These are phyloP conservation scores for Sequoiadendron giganteum DNA, from an alignment of 75 land plant genomes.

Conservation along the genomic window DNA sequence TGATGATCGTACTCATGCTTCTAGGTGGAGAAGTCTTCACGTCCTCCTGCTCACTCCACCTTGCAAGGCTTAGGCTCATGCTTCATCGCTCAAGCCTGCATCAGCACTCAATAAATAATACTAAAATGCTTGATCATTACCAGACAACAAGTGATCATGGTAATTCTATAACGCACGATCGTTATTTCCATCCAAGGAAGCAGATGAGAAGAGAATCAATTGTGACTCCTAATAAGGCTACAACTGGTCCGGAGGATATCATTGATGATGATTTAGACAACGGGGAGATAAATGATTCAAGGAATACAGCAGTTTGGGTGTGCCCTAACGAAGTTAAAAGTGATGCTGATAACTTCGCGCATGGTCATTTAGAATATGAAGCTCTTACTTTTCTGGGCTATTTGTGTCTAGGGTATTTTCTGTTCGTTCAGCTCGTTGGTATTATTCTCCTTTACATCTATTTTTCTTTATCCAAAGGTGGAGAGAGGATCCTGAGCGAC, in stretches of 20 bases:
- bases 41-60: constrained; percentile 41
- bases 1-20: constrained; percentile 57
- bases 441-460: constrained; percentile 20
- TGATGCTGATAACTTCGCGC: background rate
- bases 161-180: no score
- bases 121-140: background rate
- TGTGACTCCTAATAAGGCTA: no score
- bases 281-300: background rate
- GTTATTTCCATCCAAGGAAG: no score
- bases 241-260: background rate
- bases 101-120: background rate
- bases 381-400: constrained; percentile 30
- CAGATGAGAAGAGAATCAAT: background rate
- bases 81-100: background rate
- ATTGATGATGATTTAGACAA: background rate
- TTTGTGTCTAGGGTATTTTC: constrained; percentile 42
- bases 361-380: constrained; percentile 14
- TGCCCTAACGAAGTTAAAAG: background rate
- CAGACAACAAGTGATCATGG: background rate
- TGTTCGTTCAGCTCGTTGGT: constrained; percentile 39
- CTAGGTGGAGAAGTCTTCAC: constrained; percentile 67
- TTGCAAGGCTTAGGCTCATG: constrained; percentile 14
- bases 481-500: constrained; percentile 22
- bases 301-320: background rate
- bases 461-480: constrained; percentile 21